Base-by-base conservation (phyloP, 1,284 basidiomycete species). In the Peniophora sp. region DNA sequence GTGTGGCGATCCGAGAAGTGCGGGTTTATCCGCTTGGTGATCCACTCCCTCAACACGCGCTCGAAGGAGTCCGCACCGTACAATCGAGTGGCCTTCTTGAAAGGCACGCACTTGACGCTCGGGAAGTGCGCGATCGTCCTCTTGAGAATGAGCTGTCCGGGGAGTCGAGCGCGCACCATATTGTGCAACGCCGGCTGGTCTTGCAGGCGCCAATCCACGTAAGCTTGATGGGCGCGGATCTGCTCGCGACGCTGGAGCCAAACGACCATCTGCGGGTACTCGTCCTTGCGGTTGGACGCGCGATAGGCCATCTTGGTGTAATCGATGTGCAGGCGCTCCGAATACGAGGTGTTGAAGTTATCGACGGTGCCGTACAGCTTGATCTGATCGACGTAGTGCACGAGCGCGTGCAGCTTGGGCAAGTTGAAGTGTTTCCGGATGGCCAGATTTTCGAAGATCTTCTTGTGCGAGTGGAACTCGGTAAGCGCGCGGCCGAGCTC, bases 281-380 rank as follows among this genome's bases (percentile, higher is more conserved):
- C 58, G 46, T 69, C 63, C 19, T 59, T 58, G 5, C 55, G 49
- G 53, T 69, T 69, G 11, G 62, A 64, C 8, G 63, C 60, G 12
- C 58, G 51, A 43, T 64, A 68, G 0, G 59, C 63, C 32, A 63
- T 53, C 51, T 69, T 69, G 6, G 63, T 59, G 12, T 64, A 54
- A 59, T 66, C 60, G 38, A 68, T 67, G 41, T 63, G 61, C 6
- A 68, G 59, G 0, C 56, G 61, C 48, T 69, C 65, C 14, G 63
- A 57, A 17, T 54, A 55, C 52, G 68, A 59, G 1, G 63, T 70
- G 53, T 68, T 65, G 50, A 56, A 65, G 47, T 63, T 63, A 54
- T 1, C 59, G 56, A 2, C 19, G 8, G 38, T 41, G 8, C 38
- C 38, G 19, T 8, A n/a, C 5, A 41, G 38, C 38, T n/a, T 5